phyloP scores from a whole-genome alignment of 2,329 filamentous ascomycete species.

The Drechslerella dactyloides region DNA sequence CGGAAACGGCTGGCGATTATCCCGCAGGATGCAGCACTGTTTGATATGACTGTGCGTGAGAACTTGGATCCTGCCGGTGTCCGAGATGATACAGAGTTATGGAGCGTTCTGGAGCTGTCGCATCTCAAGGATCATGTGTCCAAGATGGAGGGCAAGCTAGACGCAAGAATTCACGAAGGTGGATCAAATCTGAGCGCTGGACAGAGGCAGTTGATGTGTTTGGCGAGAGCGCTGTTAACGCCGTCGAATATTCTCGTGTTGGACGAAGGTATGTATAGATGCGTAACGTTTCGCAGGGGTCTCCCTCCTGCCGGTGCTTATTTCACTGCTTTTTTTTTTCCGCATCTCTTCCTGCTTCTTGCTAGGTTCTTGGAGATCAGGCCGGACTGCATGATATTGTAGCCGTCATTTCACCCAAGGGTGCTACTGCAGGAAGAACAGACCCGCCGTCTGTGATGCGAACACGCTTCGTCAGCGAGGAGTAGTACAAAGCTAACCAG shows the following conservation, averaged over 20 bases:
- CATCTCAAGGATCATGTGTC: constrained; percentile 88
- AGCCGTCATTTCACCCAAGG: constrained; percentile 11
- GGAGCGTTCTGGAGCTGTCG: constrained; percentile 94
- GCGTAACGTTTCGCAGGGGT: constrained; percentile 5
- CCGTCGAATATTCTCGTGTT: constrained; percentile 96
- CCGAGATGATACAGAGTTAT: constrained; percentile 95
- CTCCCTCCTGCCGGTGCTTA: too few species aligned
- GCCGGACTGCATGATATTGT: background rate
- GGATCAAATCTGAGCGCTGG: constrained; percentile 95
- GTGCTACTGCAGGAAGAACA: background rate
- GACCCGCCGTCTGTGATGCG: constrained; percentile 50
- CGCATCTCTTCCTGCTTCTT: constrained; percentile 16
- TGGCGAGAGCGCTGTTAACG: constrained; percentile 90
- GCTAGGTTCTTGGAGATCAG: background rate
- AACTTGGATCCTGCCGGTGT: constrained; percentile 89
- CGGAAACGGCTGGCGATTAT: constrained; percentile 92
- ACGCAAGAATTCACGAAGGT: constrained; percentile 90
- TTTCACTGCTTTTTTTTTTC: constrained; percentile 29
- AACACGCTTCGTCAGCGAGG: constrained; percentile 34
- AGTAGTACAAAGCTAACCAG: constrained; percentile 20
- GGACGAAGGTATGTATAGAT: constrained; percentile 81
- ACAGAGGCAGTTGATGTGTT: constrained; percentile 89
- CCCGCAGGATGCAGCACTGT: constrained; percentile 94
- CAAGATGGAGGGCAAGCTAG: constrained; percentile 84
- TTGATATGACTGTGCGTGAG: constrained; percentile 89